phyloP scores from a whole-genome alignment of 208 protist genomes.

The Wallacemonas sp. region DNA sequence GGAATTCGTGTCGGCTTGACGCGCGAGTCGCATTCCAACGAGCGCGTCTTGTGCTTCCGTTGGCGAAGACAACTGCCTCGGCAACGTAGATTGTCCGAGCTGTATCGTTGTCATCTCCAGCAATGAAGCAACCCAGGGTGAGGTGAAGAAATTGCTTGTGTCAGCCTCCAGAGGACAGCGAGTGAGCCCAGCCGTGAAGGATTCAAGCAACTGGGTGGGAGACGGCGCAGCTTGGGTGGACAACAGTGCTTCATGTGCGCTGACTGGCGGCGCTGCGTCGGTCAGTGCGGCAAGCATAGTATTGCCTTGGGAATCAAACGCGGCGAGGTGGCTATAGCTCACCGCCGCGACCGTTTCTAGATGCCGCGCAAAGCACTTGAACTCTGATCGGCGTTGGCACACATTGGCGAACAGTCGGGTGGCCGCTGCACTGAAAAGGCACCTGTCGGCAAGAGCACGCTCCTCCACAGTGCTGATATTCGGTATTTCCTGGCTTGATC shows the following conservation, averaged over 20 bases:
- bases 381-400: not conserved
- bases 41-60: not conserved
- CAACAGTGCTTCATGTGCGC: too few species aligned
- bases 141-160: constrained; percentile 3
- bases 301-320: too few species aligned
- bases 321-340: not conserved
- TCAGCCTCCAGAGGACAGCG: too few species aligned
- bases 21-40: not conserved
- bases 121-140: not conserved
- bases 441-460: not conserved
- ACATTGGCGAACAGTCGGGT: constrained; percentile 1
- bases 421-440: constrained; percentile 1
- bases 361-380: not conserved
- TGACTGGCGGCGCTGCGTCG: not conserved
- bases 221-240: too few species aligned
- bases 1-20: too few species aligned
- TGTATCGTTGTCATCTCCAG: not conserved
- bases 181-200: too few species aligned
- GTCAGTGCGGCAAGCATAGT: too few species aligned
- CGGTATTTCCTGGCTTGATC: not conserved
- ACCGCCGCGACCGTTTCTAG: not conserved
- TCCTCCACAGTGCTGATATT: not conserved
- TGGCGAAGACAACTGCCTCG: not conserved
- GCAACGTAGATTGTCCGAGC: constrained; percentile 1
- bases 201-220: too few species aligned